Percentiles rank a stretch among this genome's conserved stretches.
phyloP scores from a whole-genome alignment of 305 asterid species.

The Andrographis paniculata region DNA sequence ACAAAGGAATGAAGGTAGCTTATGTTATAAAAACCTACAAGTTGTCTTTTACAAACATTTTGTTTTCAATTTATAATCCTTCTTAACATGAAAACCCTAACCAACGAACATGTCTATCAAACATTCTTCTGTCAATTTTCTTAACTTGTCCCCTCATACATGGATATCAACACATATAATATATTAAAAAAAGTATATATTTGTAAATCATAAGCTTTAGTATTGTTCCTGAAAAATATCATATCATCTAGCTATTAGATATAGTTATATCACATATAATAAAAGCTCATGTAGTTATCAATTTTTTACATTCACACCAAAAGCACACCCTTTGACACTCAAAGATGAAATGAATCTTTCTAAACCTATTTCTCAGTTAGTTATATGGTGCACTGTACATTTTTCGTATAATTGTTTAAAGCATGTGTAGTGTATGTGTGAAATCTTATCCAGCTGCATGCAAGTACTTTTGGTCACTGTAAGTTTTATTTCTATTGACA shows the following conservation, averaged over 20 bases:
- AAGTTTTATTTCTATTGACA: neutral
- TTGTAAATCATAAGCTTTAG: neutral
- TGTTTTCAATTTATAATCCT: neutral
- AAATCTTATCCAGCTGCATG: constrained; percentile 4
- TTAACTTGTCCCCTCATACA: too few relatives aligned
- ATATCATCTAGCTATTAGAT: neutral
- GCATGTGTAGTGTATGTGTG: constrained; percentile 6
- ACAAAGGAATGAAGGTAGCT: constrained; percentile 96
- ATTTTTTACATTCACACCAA: neutral
- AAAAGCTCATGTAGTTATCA: neutral
- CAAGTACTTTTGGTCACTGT: constrained; percentile 1
- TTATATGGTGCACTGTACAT: neutral
- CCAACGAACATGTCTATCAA: too few relatives aligned
- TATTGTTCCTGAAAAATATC: too few relatives aligned
- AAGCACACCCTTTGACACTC: neutral
- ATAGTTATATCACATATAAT: too few relatives aligned
- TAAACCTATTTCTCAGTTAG: neutral
- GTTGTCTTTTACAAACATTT: constrained; percentile 6
- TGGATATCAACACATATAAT: too few relatives aligned
- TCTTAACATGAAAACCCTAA: neutral
- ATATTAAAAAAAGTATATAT: too few relatives aligned
- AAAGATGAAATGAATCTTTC: neutral
- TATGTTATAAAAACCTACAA: constrained; percentile 15
- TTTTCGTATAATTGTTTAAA: neutral
- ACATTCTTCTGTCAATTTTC: too few relatives aligned